Evolutionary conservation across 306 rosid genomes (phyloP).

Genomic region (apple (Malus domestica)): ASM211411v1 NC_041790.1:37315001-37315500

Average conservation of each 20-base stretch:
- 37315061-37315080: constrained; percentile 7
- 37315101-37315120: constrained; percentile 8
- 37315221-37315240: background rate
- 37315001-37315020: constrained; percentile 9
- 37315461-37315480: no score
- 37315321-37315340: no score
- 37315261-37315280: background rate
- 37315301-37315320: no score
- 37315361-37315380: no score
- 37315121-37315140: constrained; percentile 19
- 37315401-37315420: no score
- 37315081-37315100: constrained; percentile 12
- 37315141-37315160: constrained; percentile 23
- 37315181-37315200: constrained; percentile 20
- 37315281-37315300: no score
- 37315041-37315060: background rate
- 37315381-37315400: no score
- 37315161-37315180: constrained; percentile 19
- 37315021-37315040: constrained; percentile 18
- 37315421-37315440: no score
- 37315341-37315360: no score
- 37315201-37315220: constrained; percentile 13
- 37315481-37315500: no score
- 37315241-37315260: background rate
- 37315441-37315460: no score